Percentiles rank a stretch among this genome's conserved stretches.
Conservation (phyloP, 345 rosid genomes). For the Arabidopsis arenosa region DNA sequence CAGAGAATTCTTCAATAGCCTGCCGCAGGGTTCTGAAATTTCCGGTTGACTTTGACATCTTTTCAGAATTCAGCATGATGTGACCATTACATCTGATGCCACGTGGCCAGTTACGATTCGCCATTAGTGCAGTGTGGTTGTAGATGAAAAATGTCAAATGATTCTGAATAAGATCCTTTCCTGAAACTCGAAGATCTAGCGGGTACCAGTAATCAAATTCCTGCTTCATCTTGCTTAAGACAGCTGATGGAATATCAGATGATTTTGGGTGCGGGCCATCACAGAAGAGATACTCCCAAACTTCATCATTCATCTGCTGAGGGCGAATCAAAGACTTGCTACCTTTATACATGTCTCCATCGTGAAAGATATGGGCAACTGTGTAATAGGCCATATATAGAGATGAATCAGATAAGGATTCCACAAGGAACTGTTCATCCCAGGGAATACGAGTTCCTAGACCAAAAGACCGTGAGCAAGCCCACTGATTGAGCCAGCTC, state of each 20-base stretch:
- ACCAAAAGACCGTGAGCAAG: conserved; percentile 97
- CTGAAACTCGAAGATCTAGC: conserved; percentile 92
- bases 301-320: conserved; percentile 84
- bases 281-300: conserved; percentile 88
- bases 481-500: conserved; percentile 98
- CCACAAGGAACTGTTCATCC: conserved; percentile 90
- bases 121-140: conserved; percentile 87
- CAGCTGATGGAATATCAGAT: conserved; percentile 59
- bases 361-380: conserved; percentile 79
- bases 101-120: conserved; percentile 81
- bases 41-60: conserved; percentile 98
- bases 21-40: conserved; percentile 86
- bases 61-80: conserved; percentile 92
- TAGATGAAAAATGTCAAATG: conserved; percentile 87
- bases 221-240: conserved; percentile 82
- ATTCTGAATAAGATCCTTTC: conserved; percentile 96
- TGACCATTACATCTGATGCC: conserved; percentile 96
- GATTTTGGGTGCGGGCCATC: conserved; percentile 71
- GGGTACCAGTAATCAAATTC: conserved; percentile 99
- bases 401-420: conserved; percentile 92
- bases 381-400: conserved; percentile 95
- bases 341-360: conserved; percentile 77
- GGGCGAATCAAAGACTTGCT: conserved; percentile 57
- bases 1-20: conserved; percentile 86
- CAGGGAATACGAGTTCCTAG: conserved; percentile 97